Base-by-base conservation (phyloP, 2,329 filamentous ascomycete species). In the Xylariaceae sp. region DNA sequence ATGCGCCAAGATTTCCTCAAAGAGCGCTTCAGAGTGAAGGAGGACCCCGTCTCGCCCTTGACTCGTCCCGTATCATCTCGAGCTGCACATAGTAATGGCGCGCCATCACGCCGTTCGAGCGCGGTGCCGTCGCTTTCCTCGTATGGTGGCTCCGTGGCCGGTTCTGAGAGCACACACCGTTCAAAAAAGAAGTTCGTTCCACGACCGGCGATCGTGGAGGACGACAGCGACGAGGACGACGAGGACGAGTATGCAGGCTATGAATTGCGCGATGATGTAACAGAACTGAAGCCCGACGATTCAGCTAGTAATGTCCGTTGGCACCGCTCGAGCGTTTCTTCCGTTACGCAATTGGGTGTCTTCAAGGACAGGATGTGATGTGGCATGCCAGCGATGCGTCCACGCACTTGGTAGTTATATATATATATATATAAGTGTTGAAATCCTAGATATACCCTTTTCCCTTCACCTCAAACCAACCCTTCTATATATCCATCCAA, bases 1-100 rank as follows among this genome's bases (percentile, higher is more conserved):
- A 49, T 51, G 6, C 58, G 64, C 31, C 53, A 55, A 9, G 47
- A 44, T 29, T 62, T 62, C 44, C 47, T 64, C 8, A 47, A 27
- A 32, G 43, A 58, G 2, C 39, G 54, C 6, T 47, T 56, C 44
- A 54, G 47, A 29, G 51, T 63, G 47, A 52, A 55, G 11, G 48
- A 54, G 1, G 59, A 51, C 42, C 5, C 3, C 12, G 11, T 8
- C 19, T 30, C n/a, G 3, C 2, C 47, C 27, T 7, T 27, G 32
- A 8, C 31, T 8, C 37, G 39, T 9, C 41, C 46, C 4, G 32
- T 43, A 3, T 47, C 52, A 3, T 35, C 2, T 40, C 42, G 2
- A 52, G 39, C 19, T 48, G 47, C 0, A 29, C 47, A 0, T 51
- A 51, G 11, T 46, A 45, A n/a, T 2, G 41, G 19, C 46, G 47